Conservation (phyloP, 768 basidiomycete species). For the Phaffia tasmanica region DNA sequence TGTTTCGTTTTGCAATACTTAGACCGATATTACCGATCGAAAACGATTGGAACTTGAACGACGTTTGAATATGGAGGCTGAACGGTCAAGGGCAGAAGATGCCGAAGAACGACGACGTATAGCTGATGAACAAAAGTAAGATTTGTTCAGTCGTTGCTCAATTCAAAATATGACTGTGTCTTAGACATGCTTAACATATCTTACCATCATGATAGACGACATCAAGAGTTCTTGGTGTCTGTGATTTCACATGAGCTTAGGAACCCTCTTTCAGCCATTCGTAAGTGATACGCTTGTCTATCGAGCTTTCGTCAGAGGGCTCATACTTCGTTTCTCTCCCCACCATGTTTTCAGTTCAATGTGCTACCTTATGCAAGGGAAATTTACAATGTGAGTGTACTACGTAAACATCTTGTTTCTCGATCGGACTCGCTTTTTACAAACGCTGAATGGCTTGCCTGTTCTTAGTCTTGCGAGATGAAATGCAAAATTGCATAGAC, state of each 20-base stretch:
- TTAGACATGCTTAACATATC: no score
- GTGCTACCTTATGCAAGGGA: slow-evolving; percentile 18
- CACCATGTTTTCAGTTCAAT: not conserved
- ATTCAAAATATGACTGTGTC: no score
- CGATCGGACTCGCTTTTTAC: not conserved
- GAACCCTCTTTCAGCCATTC: slow-evolving; percentile 33
- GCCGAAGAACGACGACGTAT: slow-evolving; percentile 30
- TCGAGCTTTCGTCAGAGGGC: not conserved
- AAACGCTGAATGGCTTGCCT: not conserved
- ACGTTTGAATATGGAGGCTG: not conserved
- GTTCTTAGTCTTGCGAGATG: not conserved
- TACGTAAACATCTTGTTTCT: slow-evolving; percentile 31
- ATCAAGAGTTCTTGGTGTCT: slow-evolving; percentile 41
- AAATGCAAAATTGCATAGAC: slow-evolving; percentile 27
- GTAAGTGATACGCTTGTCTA: slow-evolving; percentile 9
- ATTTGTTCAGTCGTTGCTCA: no score
- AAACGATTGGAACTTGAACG: slow-evolving; percentile 2
- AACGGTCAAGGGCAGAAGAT: slow-evolving; percentile 29
- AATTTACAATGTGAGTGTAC: slow-evolving; percentile 22
- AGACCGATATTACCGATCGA: slow-evolving; percentile 7
- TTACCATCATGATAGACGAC: slow-evolving; percentile 26
- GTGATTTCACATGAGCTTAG: slow-evolving; percentile 38
- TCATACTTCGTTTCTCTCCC: not conserved
- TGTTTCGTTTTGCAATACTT: no score
- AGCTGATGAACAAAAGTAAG: slow-evolving; percentile 30